phyloP scores from a whole-genome alignment of 2,329 filamentous ascomycete species.

The Trichophyton benhamiae region DNA sequence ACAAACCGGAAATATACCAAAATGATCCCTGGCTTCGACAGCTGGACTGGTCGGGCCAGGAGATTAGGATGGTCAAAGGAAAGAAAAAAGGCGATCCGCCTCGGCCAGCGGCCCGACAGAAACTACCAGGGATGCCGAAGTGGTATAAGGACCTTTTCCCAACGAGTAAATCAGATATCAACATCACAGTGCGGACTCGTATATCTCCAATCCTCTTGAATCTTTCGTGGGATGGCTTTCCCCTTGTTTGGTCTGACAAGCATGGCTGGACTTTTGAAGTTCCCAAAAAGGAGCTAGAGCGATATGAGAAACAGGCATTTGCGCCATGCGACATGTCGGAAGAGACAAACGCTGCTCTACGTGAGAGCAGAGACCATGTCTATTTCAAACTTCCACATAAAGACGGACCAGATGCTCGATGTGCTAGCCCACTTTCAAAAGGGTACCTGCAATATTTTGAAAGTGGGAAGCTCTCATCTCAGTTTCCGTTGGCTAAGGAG shows the following conservation, averaged over 20 bases:
- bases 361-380: conserved; percentile 50
- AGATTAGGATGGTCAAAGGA: conserved; percentile 78
- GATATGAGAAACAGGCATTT: conserved; percentile 61
- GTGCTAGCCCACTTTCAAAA: conserved; percentile 80
- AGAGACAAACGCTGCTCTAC: conserved; percentile 54
- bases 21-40: conserved; percentile 86
- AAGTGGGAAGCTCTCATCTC: conserved; percentile 71
- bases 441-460: conserved; percentile 86
- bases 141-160: conserved; percentile 91
- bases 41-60: conserved; percentile 90
- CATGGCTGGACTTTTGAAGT: conserved; percentile 90
- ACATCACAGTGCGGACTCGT: conserved; percentile 71
- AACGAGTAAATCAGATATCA: conserved; percentile 54
- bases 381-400: conserved; percentile 97
- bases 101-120: conserved; percentile 67
- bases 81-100: conserved; percentile 77
- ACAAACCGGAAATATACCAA: conserved; percentile 53
- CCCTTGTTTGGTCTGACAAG: conserved; percentile 83
- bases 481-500: conserved; percentile 82
- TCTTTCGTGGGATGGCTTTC: conserved; percentile 78
- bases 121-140: conserved; percentile 83
- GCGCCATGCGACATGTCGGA: conserved; percentile 56
- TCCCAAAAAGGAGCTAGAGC: conserved; percentile 45
- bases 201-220: conserved; percentile 75
- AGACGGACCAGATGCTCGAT: conserved; percentile 75